These are phyloP conservation scores for Gracilaria gracilis DNA, from an alignment of 23 red algal species.

Conservation along the genomic window DNA sequence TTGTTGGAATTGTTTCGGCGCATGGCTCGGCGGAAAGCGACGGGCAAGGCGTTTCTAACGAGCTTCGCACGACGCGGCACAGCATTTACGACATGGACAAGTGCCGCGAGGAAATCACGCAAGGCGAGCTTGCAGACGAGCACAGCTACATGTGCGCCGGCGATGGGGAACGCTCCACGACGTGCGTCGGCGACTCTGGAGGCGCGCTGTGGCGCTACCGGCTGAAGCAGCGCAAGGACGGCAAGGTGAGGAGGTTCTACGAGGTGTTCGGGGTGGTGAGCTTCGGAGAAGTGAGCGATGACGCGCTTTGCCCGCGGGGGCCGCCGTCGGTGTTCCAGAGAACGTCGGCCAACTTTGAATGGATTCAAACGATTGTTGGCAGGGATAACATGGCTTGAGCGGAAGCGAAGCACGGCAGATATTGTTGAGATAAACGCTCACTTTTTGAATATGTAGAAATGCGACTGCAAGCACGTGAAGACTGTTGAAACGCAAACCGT, in stretches of 20 bases:
- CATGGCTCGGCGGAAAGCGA: conserved; percentile 39
- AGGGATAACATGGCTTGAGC: conserved; percentile 20
- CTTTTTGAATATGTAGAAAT: neutral
- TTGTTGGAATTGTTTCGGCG: conserved; percentile 45
- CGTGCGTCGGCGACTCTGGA: conserved; percentile 66
- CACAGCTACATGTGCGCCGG: conserved; percentile 42
- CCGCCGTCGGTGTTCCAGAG: conserved; percentile 61
- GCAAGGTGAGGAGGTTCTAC: conserved; percentile 25
- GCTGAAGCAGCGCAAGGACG: neutral
- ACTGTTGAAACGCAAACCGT: no score
- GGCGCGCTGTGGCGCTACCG: conserved; percentile 54
- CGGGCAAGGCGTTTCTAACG: conserved; percentile 23
- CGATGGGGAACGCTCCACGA: conserved; percentile 46
- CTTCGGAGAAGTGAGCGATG: conserved; percentile 62
- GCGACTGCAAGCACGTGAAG: no score
- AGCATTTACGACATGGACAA: conserved; percentile 8
- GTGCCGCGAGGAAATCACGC: conserved; percentile 49
- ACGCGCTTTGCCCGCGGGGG: conserved; percentile 42
- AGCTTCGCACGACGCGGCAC: conserved; percentile 35
- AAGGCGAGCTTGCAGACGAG: conserved; percentile 36
- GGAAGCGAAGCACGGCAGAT: neutral
- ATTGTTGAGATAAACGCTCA: neutral
- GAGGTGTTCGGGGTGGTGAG: conserved; percentile 51
- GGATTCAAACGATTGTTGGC: conserved; percentile 34
- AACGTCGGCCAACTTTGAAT: conserved; percentile 11